A percentile compares a stretch with the other conserved stretches of the same genome.
phyloP scores from a whole-genome alignment of 2,329 filamentous ascomycete genomes.

The Penicillium sp. region DNA sequence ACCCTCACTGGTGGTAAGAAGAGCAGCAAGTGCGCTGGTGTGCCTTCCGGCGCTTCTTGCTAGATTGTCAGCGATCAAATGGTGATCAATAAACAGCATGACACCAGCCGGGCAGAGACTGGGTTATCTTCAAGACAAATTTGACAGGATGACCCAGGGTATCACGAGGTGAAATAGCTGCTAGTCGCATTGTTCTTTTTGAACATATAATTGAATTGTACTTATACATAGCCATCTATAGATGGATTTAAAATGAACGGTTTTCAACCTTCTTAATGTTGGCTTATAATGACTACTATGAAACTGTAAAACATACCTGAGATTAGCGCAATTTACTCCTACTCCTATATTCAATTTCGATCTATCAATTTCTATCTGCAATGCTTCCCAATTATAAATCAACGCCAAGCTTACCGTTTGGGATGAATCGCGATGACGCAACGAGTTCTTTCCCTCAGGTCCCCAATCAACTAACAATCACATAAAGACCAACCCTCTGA shows the following conservation, averaged over 20 bases:
- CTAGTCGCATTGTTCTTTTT: neutral
- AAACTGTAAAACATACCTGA: neutral
- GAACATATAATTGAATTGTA: neutral
- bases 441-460: neutral
- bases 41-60: conserved; percentile 42
- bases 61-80: conserved; percentile 13
- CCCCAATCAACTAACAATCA: neutral
- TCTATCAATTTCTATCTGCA: neutral
- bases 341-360: no score
- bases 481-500: neutral
- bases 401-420: neutral
- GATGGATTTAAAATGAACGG: neutral
- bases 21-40: conserved; percentile 40
- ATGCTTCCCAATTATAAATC: neutral
- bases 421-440: neutral
- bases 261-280: neutral
- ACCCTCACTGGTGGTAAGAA: conserved; percentile 54
- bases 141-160: neutral
- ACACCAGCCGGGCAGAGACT: neutral
- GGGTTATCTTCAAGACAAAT: neutral
- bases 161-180: neutral
- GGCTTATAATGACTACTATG: neutral
- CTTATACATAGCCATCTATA: neutral
- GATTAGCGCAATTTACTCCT: neutral
- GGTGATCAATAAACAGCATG: neutral